Percentiles rank a stretch among this genome's conserved stretches.
Evolutionary conservation across 768 basidiomycete genomes (phyloP).

Genomic region (Lentinula boryana): DNA sequence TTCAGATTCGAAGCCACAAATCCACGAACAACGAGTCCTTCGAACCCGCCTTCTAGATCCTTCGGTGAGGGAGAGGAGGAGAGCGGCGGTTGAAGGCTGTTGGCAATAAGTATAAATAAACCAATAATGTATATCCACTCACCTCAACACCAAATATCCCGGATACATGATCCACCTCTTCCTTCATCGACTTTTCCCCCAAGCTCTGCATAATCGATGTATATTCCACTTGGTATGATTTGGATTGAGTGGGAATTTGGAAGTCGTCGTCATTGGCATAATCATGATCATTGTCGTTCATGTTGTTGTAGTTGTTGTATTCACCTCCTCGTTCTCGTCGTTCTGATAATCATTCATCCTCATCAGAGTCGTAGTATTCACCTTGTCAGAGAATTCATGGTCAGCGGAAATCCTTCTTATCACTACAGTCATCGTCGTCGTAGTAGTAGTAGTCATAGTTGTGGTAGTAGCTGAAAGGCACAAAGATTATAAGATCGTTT

Average conservation of each 20-base stretch:
- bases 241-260: constrained; percentile 49
- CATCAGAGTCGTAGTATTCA: constrained; percentile 66
- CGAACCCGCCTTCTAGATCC: constrained; percentile 55
- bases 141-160: constrained; percentile 88
- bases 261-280: constrained; percentile 41
- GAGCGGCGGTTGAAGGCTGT: constrained; percentile 62
- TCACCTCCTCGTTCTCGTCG: constrained; percentile 58
- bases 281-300: no score
- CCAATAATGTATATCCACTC: constrained; percentile 26
- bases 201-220: constrained; percentile 65
- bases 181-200: constrained; percentile 72
- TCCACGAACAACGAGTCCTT: constrained; percentile 82
- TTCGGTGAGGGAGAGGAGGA: constrained; percentile 68
- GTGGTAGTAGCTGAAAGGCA: constrained; percentile 4
- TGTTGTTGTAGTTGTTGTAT: constrained; percentile 22
- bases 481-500: constrained; percentile 10
- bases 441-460: neutral
- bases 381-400: constrained; percentile 61
- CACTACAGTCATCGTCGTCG: no score
- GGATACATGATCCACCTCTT: constrained; percentile 81
- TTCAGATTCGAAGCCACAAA: constrained; percentile 81
- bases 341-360: constrained; percentile 61
- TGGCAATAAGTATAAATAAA: neutral
- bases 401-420: constrained; percentile 35
- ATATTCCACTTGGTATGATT: constrained; percentile 84